These are phyloP conservation scores for Arthrobotrys sinensis DNA, from an alignment of 2,329 filamentous ascomycete genomes.

Conservation along the genomic window DNA sequence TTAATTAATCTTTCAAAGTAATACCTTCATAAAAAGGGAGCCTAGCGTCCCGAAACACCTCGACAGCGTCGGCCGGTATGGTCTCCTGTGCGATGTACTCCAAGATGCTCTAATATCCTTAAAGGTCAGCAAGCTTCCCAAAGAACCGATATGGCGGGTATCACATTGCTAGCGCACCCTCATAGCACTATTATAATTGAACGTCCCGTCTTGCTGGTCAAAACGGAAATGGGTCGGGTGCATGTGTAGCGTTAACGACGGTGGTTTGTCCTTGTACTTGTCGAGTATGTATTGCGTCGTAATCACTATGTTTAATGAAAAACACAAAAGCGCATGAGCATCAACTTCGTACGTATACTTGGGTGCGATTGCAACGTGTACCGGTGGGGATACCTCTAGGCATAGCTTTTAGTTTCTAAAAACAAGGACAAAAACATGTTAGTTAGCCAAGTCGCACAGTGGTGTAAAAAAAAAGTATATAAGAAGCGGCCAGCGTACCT, in stretches of 20 bases:
- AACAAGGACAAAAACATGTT: conserved; percentile 5
- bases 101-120: conserved; percentile 70
- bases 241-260: conserved; percentile 88
- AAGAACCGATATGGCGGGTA: neutral
- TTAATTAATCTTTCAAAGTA: conserved; percentile 22
- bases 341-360: conserved; percentile 33
- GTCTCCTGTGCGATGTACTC: conserved; percentile 83
- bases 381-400: conserved; percentile 61
- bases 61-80: conserved; percentile 89
- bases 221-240: conserved; percentile 90
- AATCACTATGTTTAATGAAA: conserved; percentile 72
- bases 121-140: conserved; percentile 8
- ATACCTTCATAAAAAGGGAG: conserved; percentile 90
- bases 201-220: conserved; percentile 93
- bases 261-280: conserved; percentile 80
- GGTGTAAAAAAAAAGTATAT: neutral
- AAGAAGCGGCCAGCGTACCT: conserved; percentile 30
- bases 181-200: conserved; percentile 94
- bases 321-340: conserved; percentile 57
- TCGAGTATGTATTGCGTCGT: conserved; percentile 84
- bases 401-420: conserved; percentile 61
- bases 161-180: conserved; percentile 67
- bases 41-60: conserved; percentile 79
- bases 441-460: conserved; percentile 25
- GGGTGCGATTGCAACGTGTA: conserved; percentile 57